phyloP scores from a whole-genome alignment of 176 grass and related monocot genomes.

The Triticum monococcum region DNA sequence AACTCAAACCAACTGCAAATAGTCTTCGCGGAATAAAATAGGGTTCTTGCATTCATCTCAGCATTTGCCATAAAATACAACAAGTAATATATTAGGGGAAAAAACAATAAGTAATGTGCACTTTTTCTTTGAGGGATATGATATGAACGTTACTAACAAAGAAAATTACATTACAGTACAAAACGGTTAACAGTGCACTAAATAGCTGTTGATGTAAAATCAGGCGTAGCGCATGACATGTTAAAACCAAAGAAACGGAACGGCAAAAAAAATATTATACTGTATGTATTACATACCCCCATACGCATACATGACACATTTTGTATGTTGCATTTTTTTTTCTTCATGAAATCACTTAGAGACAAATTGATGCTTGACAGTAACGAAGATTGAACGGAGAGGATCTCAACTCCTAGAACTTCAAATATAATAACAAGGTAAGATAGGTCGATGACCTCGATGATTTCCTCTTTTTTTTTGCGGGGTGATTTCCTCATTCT shows the following conservation, averaged over 20 bases:
- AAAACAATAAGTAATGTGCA: background rate
- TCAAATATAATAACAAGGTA: background rate
- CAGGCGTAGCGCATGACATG: background rate
- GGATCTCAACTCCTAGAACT: background rate
- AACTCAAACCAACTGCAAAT: background rate
- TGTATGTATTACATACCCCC: background rate
- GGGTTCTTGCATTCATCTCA: too few relatives aligned
- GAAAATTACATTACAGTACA: background rate
- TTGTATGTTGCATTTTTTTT: background rate
- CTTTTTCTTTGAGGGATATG: background rate
- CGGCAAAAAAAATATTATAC: background rate
- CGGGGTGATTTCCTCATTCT: background rate
- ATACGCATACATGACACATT: background rate
- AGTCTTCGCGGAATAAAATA: background rate
- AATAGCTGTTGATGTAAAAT: background rate
- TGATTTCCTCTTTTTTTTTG: background rate
- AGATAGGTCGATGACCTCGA: background rate
- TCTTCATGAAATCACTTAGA: background rate
- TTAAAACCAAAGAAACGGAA: background rate
- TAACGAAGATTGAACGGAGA: background rate
- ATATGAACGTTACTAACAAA: background rate
- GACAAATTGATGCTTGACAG: conserved; percentile 9
- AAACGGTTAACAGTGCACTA: background rate
- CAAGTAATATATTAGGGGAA: background rate
- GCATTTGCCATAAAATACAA: too few relatives aligned